A percentile compares a stretch with the other conserved stretches of the same genome.
These are phyloP conservation scores for Coix lacrymajobi DNA, from an alignment of 176 grass and related monocot species.

Conservation along the genomic window DNA sequence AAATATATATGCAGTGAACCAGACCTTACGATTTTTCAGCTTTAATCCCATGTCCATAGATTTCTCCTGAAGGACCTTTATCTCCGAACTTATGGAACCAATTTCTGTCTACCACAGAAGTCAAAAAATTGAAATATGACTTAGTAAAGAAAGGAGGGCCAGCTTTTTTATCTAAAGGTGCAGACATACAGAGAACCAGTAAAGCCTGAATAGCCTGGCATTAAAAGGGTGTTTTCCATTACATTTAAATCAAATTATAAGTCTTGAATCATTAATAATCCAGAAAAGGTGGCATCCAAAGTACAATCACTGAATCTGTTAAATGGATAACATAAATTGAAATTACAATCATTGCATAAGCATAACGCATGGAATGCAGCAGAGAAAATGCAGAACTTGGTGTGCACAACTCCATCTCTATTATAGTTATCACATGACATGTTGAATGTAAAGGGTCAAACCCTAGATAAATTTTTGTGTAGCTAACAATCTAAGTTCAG, in stretches of 20 bases:
- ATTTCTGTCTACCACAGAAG: conserved; percentile 92
- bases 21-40: conserved; percentile 97
- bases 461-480: background rate
- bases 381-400: background rate
- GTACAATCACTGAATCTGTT: background rate
- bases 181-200: background rate
- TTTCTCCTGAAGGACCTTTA: conserved; percentile 97
- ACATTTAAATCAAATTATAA: background rate
- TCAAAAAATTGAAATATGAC: conserved; percentile 42
- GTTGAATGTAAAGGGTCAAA: background rate
- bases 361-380: background rate
- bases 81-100: conserved; percentile 98
- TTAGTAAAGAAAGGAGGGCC: conserved; percentile 18
- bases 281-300: background rate
- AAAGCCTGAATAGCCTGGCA: background rate
- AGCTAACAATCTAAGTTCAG: background rate
- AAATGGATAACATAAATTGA: conserved; percentile 13
- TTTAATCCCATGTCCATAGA: conserved; percentile 99
- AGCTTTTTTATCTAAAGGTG: conserved; percentile 1
- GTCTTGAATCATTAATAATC: background rate
- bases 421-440: background rate
- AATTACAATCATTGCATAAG: background rate
- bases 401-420: background rate
- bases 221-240: background rate
- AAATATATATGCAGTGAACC: conserved; percentile 31